These are phyloP conservation scores for Capsella rubella DNA, from an alignment of 441 rosid genomes.

Conservation along the genomic window DNA sequence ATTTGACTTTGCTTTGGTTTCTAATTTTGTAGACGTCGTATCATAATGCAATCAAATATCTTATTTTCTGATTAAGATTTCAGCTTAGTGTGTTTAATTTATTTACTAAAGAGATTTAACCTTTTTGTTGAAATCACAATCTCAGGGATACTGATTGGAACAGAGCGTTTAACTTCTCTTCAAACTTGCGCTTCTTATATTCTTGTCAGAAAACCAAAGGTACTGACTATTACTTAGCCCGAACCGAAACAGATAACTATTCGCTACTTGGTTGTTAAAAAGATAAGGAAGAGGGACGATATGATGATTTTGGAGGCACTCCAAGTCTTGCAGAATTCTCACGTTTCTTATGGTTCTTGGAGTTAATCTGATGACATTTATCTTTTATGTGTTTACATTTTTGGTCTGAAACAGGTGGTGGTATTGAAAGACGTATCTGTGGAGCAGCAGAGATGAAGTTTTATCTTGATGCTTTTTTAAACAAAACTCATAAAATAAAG, in stretches of 20 bases:
- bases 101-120: background rate
- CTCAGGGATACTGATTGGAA: constrained; percentile 93
- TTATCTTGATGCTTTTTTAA: constrained; percentile 66
- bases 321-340: background rate
- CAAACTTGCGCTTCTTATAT: constrained; percentile 76
- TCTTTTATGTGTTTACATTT: background rate
- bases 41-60: constrained; percentile 9
- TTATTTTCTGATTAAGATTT: background rate
- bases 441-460: constrained; percentile 84
- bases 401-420: constrained; percentile 55
- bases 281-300: background rate
- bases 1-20: constrained; percentile 23
- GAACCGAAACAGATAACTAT: background rate
- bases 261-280: background rate
- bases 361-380: background rate
- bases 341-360: constrained; percentile 12
- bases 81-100: background rate
- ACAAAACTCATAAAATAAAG: constrained; percentile 33
- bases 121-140: constrained; percentile 33
- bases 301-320: background rate
- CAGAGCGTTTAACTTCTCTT: constrained; percentile 82
- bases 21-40: background rate
- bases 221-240: constrained; percentile 36
- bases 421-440: constrained; percentile 57
- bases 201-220: constrained; percentile 69